A percentile compares a stretch with the other conserved stretches of the same genome.
These are phyloP conservation scores for Colletotrichum sidae DNA, from an alignment of 2,329 filamentous ascomycete species.

Conservation along the genomic window DNA sequence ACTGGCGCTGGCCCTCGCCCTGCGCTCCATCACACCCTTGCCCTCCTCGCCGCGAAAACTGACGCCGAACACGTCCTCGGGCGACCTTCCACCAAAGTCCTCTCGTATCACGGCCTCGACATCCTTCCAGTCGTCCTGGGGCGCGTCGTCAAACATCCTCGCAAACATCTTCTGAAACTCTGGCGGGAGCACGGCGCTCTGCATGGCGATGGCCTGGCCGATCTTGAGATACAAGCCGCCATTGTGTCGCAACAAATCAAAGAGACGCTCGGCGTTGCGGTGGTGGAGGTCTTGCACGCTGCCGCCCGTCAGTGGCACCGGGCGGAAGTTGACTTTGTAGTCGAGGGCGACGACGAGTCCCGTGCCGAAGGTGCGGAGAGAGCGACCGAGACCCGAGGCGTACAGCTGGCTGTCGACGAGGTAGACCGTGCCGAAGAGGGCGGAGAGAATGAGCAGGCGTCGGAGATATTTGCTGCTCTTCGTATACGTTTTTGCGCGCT, in stretches of 20 bases:
- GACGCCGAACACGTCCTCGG: constrained; percentile 93
- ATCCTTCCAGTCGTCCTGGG: constrained; percentile 89
- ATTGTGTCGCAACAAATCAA: constrained; percentile 84
- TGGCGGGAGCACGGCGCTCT: constrained; percentile 90
- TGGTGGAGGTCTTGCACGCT: constrained; percentile 82
- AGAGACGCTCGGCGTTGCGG: constrained; percentile 86
- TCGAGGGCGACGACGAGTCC: constrained; percentile 87
- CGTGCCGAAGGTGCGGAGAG: constrained; percentile 81
- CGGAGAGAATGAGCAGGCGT: constrained; percentile 72
- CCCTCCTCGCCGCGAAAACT: constrained; percentile 80
- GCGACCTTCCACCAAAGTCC: constrained; percentile 86
- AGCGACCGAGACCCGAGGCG: constrained; percentile 82
- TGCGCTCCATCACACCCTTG: constrained; percentile 71
- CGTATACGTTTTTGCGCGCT: constrained; percentile 76
- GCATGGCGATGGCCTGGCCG: constrained; percentile 98
- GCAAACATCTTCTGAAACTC: constrained; percentile 98
- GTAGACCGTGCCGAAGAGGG: constrained; percentile 72
- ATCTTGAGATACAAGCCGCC: constrained; percentile 97
- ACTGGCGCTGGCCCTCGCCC: constrained; percentile 81
- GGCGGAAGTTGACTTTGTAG: constrained; percentile 96
- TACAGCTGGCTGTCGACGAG: constrained; percentile 79
- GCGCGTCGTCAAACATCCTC: constrained; percentile 97
- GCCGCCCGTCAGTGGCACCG: constrained; percentile 78
- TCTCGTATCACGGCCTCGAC: constrained; percentile 86
- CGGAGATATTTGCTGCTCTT: constrained; percentile 81